Evolutionary conservation across 306 rosid genomes (phyloP).

Genomic region (Prunus mira): DNA sequence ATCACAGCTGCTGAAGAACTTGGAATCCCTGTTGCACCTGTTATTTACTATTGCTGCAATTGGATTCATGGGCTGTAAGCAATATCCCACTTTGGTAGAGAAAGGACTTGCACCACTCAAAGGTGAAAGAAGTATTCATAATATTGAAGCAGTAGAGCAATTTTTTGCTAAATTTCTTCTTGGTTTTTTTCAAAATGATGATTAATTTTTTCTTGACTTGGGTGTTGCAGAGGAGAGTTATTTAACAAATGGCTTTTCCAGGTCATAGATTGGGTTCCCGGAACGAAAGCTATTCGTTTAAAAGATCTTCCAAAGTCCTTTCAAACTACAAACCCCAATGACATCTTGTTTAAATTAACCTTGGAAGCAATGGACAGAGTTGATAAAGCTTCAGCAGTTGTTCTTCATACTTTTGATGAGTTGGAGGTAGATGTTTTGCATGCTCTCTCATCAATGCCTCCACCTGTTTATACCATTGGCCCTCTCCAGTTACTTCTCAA

Average conservation of each 20-base stretch:
- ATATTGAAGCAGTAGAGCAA: background rate
- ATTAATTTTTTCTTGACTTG: background rate
- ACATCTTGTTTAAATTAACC: no score
- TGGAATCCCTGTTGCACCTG: background rate
- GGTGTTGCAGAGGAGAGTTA: constrained; percentile 5
- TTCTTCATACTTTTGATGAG: no score
- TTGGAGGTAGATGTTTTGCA: background rate
- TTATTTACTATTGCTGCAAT: background rate
- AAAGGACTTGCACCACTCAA: constrained; percentile 14
- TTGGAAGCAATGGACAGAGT: no score
- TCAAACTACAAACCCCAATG: no score
- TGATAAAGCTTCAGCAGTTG: no score
- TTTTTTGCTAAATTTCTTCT: background rate
- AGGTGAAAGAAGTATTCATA: background rate
- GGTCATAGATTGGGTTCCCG: constrained; percentile 6
- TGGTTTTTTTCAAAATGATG: background rate
- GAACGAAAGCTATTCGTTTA: no score
- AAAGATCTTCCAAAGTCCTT: no score
- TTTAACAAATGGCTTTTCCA: background rate
- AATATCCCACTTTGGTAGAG: constrained; percentile 6
- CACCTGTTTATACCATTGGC: background rate
- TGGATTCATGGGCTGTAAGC: background rate
- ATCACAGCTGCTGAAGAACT: constrained; percentile 7
- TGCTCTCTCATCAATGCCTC: constrained; percentile 5
- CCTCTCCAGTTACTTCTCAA: constrained; percentile 1